Evolutionary conservation across 208 protist genomes (phyloP), one percentile per base, ranked within the genome.

Genomic region (Acanthamoeba triangularis): DNA sequence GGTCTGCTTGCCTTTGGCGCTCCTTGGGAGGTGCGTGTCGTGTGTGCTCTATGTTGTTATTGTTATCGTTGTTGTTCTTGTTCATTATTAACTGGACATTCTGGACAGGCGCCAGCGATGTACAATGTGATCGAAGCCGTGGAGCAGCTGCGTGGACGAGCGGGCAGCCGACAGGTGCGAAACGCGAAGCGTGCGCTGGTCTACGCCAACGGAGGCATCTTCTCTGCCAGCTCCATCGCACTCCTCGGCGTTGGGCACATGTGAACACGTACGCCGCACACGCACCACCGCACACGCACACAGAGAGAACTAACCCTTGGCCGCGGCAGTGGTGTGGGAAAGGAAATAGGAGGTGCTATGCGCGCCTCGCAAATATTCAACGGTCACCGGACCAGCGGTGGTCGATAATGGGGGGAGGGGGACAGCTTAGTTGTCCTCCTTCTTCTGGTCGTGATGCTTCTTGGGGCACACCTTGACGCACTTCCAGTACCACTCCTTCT

Each of bases 171-270:
- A 72, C 98, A 98, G 61, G 95, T 98, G 11, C 97, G 96, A 11
- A 96, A 85, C 2, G 97, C 96, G 25, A 97, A 96, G 85, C 97
- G 97, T 33, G 98, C 98, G 20, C 97, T 99, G n/a, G 98, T 98
- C 41, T 99, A 99, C 94, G 98, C 98, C 41, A 99, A 98, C 96
- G 98, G 98, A 13, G 98, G 98, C 78, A 97, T 99, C 37, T 98
- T 99, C 91, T 98, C 97, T 28, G 96, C 97, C 44, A 98, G 97
- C 0, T 96, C 97, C 23, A 98, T 99, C 2, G 98, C 98, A 23
- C 98, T 99, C 56, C 96, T 99, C 23, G 97, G 96, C 44, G 91
- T 93, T n/a, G 97, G 97, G 28, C 52, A 80, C 30, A 33, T 88
- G 80, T 88, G 49, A 88, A 23, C n/a, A n/a, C 18, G 52, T 23